Evolutionary conservation across 1,284 basidiomycete genomes (phyloP).

Genomic region (Cutaneotrichosporon sp.): DNA sequence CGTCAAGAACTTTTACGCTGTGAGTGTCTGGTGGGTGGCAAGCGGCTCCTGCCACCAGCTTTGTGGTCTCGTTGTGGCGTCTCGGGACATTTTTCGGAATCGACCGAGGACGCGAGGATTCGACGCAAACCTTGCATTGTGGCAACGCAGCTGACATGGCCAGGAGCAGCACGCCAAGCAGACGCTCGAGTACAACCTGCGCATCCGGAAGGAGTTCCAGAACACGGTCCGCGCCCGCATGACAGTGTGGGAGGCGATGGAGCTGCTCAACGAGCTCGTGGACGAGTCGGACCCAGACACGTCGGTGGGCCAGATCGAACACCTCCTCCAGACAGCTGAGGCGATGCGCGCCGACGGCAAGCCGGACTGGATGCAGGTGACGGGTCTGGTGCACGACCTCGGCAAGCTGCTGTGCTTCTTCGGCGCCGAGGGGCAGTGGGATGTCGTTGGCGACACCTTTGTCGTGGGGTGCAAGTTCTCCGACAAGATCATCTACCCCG

Average conservation of each 20-base stretch:
- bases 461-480: slow-evolving; percentile 71
- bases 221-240: slow-evolving; percentile 35
- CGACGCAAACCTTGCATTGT: not conserved
- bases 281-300: slow-evolving; percentile 65
- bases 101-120: not conserved
- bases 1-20: slow-evolving; percentile 71
- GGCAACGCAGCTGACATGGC: not conserved
- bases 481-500: slow-evolving; percentile 72
- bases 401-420: slow-evolving; percentile 74
- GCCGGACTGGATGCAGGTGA: slow-evolving; percentile 67
- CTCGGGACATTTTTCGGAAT: too few species aligned
- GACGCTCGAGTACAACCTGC: slow-evolving; percentile 75
- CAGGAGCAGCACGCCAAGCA: slow-evolving; percentile 86
- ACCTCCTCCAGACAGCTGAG: slow-evolving; percentile 84
- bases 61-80: too few species aligned
- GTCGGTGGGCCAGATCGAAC: slow-evolving; percentile 74
- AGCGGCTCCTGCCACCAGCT: too few species aligned
- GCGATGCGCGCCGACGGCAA: slow-evolving; percentile 83
- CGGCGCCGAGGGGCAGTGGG: slow-evolving; percentile 72
- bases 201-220: slow-evolving; percentile 52
- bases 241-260: slow-evolving; percentile 82
- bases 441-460: slow-evolving; percentile 80
- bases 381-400: slow-evolving; percentile 76
- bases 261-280: slow-evolving; percentile 78
- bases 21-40: too few species aligned